These are phyloP conservation scores for Hymenochaete sp. DNA, from an alignment of 1,284 basidiomycete species.

Conservation along the genomic window DNA sequence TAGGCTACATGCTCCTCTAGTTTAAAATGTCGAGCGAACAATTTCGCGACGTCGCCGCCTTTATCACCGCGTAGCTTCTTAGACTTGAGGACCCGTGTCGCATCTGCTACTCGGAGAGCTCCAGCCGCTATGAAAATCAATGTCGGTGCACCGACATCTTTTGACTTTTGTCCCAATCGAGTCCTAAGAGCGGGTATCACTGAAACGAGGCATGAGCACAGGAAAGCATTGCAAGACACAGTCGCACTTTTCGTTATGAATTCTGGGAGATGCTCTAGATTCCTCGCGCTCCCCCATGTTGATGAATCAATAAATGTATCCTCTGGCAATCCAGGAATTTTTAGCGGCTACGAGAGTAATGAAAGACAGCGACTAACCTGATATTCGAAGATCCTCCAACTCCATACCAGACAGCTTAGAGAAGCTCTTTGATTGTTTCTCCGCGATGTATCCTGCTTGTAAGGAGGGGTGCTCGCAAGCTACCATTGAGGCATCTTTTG, in stretches of 20 bases:
- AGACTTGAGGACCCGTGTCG: slow-evolving; percentile 62
- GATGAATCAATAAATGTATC: slow-evolving; percentile 70
- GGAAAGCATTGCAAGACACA: slow-evolving; percentile 5
- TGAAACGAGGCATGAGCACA: slow-evolving; percentile 24
- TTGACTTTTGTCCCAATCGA: slow-evolving; percentile 64
- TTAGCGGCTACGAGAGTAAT: slow-evolving; percentile 25
- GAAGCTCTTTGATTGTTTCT: slow-evolving; percentile 52
- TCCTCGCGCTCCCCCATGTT: slow-evolving; percentile 57
- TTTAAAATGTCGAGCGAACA: slow-evolving; percentile 83
- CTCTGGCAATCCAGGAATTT: slow-evolving; percentile 44
- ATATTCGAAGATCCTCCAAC: slow-evolving; percentile 62
- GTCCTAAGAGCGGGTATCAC: slow-evolving; percentile 60
- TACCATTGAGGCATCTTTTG: slow-evolving; percentile 25
- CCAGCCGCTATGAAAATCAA: slow-evolving; percentile 69
- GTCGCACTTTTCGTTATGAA: slow-evolving; percentile 63
- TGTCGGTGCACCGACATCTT: slow-evolving; percentile 67
- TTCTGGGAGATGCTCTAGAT: slow-evolving; percentile 55
- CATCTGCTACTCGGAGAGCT: slow-evolving; percentile 71
- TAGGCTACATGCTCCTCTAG: slow-evolving; percentile 71
- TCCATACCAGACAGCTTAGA: slow-evolving; percentile 60
- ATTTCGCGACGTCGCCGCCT: slow-evolving; percentile 75
- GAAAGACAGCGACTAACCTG: slow-evolving; percentile 39
- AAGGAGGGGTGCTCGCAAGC: slow-evolving; percentile 47
- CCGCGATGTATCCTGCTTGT: slow-evolving; percentile 45
- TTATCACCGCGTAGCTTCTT: slow-evolving; percentile 63